A percentile compares a stretch with the other conserved stretches of the same genome.
phyloP scores from a whole-genome alignment of 805 yeast genomes.

The Pichia rugopelliculosa region DNA sequence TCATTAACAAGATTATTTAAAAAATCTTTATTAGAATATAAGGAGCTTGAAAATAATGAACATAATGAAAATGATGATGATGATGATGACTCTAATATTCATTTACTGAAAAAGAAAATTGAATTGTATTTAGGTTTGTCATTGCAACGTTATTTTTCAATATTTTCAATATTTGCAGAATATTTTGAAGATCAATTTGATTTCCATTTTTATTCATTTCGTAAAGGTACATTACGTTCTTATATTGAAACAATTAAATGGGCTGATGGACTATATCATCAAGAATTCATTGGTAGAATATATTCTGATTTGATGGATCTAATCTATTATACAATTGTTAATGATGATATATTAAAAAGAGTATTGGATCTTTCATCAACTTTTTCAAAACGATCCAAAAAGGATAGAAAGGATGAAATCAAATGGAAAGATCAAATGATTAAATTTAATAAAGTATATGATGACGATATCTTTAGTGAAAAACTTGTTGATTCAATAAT shows the following conservation, averaged over 20 bases:
- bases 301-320: slow-evolving; percentile 55
- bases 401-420: slow-evolving; percentile 48
- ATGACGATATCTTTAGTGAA: slow-evolving; percentile 56
- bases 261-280: slow-evolving; percentile 68
- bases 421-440: slow-evolving; percentile 51
- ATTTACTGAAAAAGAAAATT: slow-evolving; percentile 31
- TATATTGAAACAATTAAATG: slow-evolving; percentile 71
- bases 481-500: slow-evolving; percentile 25
- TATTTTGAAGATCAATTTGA: slow-evolving; percentile 84
- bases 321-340: slow-evolving; percentile 37
- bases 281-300: slow-evolving; percentile 68
- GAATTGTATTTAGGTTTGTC: slow-evolving; percentile 54
- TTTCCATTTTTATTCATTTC: slow-evolving; percentile 86
- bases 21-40: slow-evolving; percentile 18
- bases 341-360: slow-evolving; percentile 16
- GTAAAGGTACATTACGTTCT: slow-evolving; percentile 84
- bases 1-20: slow-evolving; percentile 61
- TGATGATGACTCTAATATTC: slow-evolving; percentile 28
- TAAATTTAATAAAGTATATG: slow-evolving; percentile 36
- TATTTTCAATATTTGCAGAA: slow-evolving; percentile 59
- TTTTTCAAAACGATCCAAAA: slow-evolving; percentile 34
- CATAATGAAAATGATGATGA: slow-evolving; percentile 7
- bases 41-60: background rate
- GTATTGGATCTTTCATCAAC: slow-evolving; percentile 10
- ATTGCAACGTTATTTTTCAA: slow-evolving; percentile 65